A percentile compares a stretch with the other conserved stretches of the same genome.
phyloP scores from a whole-genome alignment of 73 alveolate genomes.

The Tetrahymena malaccensis region DNA sequence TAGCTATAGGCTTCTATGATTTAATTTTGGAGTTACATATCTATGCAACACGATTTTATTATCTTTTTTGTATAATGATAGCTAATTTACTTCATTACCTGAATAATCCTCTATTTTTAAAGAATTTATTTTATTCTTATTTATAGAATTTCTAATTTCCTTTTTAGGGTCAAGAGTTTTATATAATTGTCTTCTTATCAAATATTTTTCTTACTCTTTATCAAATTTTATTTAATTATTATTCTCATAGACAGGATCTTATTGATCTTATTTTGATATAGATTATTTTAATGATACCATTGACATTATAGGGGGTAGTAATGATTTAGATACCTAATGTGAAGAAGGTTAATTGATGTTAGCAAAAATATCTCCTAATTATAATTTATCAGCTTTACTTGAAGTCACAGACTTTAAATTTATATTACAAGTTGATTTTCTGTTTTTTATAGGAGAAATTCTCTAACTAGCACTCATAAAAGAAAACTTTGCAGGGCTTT shows the following conservation, averaged over 20 bases:
- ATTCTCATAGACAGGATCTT: not conserved
- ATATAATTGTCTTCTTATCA: not conserved
- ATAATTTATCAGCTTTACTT: not conserved
- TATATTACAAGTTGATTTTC: not conserved
- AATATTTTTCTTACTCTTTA: not conserved
- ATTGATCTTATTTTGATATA: not conserved
- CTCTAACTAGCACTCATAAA: not conserved
- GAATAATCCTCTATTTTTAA: not conserved
- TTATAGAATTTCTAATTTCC: not conserved
- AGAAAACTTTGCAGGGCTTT: not conserved
- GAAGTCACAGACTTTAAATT: too few species aligned
- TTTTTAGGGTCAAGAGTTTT: not conserved
- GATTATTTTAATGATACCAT: not conserved
- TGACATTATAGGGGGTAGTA: not conserved
- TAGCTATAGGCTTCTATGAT: not conserved
- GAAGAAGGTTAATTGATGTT: not conserved
- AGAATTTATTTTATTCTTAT: not conserved
- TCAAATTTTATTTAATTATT: not conserved
- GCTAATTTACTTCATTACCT: not conserved
- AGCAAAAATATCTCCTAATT: not conserved
- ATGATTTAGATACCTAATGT: not conserved
- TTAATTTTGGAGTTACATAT: not conserved
- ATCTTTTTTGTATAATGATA: not conserved
- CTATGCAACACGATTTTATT: not conserved
- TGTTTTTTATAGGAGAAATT: not conserved